Evolutionary conservation across 1,284 basidiomycete species (phyloP).

Genomic region (Ustilago trichophora): DNA sequence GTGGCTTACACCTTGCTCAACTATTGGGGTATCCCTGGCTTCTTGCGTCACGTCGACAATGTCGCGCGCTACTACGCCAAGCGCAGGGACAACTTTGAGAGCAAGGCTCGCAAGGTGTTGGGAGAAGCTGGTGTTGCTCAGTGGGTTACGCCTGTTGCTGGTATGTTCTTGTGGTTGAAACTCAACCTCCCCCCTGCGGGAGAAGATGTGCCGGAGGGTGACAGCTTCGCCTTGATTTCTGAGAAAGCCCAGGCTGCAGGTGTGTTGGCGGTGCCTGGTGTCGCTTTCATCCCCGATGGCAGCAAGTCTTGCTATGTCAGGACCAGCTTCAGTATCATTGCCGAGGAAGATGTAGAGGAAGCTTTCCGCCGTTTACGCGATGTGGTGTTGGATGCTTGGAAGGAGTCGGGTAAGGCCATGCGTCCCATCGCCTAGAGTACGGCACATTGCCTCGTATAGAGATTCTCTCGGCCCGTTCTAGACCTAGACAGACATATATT

Average conservation of each 20-base stretch:
- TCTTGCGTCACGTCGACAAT: slow-evolving; percentile 75
- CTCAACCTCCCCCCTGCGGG: slow-evolving; percentile 57
- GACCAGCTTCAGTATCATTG: slow-evolving; percentile 59
- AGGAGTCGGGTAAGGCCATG: slow-evolving; percentile 44
- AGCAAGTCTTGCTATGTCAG: slow-evolving; percentile 57
- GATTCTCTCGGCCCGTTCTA: too few species aligned
- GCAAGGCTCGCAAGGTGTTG: slow-evolving; percentile 78
- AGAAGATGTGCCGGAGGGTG: slow-evolving; percentile 68
- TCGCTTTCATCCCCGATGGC: slow-evolving; percentile 69
- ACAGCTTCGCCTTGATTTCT: slow-evolving; percentile 80
- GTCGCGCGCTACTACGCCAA: slow-evolving; percentile 81
- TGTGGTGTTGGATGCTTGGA: slow-evolving; percentile 58
- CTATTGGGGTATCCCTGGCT: slow-evolving; percentile 76
- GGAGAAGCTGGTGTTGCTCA: slow-evolving; percentile 64
- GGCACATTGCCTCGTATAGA: too few species aligned
- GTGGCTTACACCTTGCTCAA: slow-evolving; percentile 77
- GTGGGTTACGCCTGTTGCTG: slow-evolving; percentile 86
- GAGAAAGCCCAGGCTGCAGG: slow-evolving; percentile 81
- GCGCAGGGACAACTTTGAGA: slow-evolving; percentile 82
- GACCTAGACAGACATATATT: too few species aligned
- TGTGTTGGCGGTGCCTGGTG: slow-evolving; percentile 82
- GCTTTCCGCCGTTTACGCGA: slow-evolving; percentile 51
- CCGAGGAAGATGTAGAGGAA: slow-evolving; percentile 54
- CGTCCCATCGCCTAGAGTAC: not conserved
- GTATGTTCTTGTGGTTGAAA: slow-evolving; percentile 69